A percentile compares a stretch with the other conserved stretches of the same genome.
Conservation (phyloP, 2,329 filamentous ascomycete species). For the Apiospora rasikravindrae region DNA sequence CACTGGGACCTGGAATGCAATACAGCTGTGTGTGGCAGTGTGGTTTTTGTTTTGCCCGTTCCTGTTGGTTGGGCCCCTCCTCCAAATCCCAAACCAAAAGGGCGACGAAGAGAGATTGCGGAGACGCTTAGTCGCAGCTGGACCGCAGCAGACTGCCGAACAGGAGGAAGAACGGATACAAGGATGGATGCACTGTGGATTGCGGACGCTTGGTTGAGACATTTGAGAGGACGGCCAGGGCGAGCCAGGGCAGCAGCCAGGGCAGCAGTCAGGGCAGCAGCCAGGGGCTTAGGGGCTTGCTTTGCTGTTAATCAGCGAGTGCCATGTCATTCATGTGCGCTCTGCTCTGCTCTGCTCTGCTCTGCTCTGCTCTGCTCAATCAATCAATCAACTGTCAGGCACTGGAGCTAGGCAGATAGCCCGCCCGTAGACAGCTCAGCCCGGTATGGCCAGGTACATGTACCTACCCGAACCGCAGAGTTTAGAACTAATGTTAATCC, state of each 20-base stretch:
- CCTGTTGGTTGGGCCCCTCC: constrained; percentile 5
- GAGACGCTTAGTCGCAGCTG: background rate
- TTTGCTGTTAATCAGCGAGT: background rate
- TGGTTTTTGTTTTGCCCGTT: background rate
- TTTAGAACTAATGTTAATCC: background rate
- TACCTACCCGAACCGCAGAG: background rate
- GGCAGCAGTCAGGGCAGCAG: background rate
- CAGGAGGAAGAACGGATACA: constrained; percentile 11
- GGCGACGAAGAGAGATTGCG: background rate
- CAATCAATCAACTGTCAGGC: background rate
- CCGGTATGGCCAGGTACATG: background rate
- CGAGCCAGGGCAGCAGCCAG: background rate
- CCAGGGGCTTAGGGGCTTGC: no score
- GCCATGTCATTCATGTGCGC: constrained; percentile 7
- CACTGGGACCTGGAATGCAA: no score
- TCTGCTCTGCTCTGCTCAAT: background rate
- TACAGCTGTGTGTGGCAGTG: background rate
- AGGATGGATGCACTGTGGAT: constrained; percentile 11
- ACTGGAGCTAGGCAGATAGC: background rate
- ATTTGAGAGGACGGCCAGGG: constrained; percentile 5
- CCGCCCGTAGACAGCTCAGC: background rate
- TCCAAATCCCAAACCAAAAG: constrained; percentile 5
- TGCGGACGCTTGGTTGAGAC: constrained; percentile 5
- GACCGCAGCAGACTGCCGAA: background rate
- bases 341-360: background rate